These are phyloP conservation scores for Vigna mungo DNA, from an alignment of 306 rosid species.

Conservation along the genomic window DNA sequence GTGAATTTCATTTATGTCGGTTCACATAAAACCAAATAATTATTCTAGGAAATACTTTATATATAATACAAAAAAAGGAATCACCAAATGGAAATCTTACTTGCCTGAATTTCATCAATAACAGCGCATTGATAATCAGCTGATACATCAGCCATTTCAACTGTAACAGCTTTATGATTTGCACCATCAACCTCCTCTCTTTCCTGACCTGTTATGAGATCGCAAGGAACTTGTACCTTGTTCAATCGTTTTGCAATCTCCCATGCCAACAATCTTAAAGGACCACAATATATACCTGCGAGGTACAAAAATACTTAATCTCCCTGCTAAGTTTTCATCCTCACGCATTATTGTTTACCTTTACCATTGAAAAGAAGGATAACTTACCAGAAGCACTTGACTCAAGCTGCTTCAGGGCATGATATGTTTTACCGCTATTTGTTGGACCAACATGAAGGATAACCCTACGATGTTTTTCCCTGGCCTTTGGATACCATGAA, in stretches of 20 bases:
- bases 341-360: conserved; percentile 24
- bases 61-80: conserved; percentile 33
- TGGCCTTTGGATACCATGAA: conserved; percentile 93
- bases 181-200: conserved; percentile 89
- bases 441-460: conserved; percentile 97
- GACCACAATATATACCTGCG: conserved; percentile 95
- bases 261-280: conserved; percentile 97
- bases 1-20: conserved; percentile 31
- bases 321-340: conserved; percentile 25
- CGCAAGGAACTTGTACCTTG: conserved; percentile 89
- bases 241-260: conserved; percentile 92
- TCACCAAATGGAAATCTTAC: conserved; percentile 46
- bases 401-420: conserved; percentile 83
- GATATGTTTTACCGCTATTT: conserved; percentile 92
- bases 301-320: conserved; percentile 37
- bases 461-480: conserved; percentile 77
- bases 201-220: conserved; percentile 92
- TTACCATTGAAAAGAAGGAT: conserved; percentile 29
- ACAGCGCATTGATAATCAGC: conserved; percentile 77
- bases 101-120: conserved; percentile 96
- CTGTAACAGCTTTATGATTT: conserved; percentile 86
- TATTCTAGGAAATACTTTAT: conserved; percentile 26
- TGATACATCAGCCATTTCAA: conserved; percentile 96
- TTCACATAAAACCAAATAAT: conserved; percentile 7
- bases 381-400: conserved; percentile 85